phyloP scores from a whole-genome alignment of 345 rosid species.

The Gossypium herbaceum region DNA sequence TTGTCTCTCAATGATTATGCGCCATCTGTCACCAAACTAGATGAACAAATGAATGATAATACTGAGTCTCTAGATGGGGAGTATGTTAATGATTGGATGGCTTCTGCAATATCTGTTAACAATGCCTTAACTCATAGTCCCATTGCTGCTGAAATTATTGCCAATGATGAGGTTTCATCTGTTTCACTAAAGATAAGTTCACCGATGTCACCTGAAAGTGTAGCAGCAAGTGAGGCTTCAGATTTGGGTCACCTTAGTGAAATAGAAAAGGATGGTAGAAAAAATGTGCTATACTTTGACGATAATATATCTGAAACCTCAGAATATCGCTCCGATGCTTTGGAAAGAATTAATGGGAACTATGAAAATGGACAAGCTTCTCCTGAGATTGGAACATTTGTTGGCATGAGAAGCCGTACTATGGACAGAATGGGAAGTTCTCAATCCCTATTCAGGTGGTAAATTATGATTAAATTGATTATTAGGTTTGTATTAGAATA shows the following conservation, averaged over 20 bases:
- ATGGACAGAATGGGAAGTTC: conserved; percentile 69
- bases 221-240: conserved; percentile 61
- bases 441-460: conserved; percentile 76
- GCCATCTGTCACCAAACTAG: conserved; percentile 38
- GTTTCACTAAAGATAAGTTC: conserved; percentile 44
- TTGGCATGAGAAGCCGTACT: conserved; percentile 34
- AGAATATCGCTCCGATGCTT: conserved; percentile 51
- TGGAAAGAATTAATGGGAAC: conserved; percentile 45
- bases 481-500: neutral
- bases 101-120: conserved; percentile 76
- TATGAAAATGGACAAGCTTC: conserved; percentile 57
- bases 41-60: conserved; percentile 37
- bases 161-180: conserved; percentile 55
- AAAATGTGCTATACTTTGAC: conserved; percentile 42
- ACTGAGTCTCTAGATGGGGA: conserved; percentile 34
- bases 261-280: conserved; percentile 51
- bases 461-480: conserved; percentile 8
- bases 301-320: conserved; percentile 66
- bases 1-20: conserved; percentile 45
- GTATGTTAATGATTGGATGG: conserved; percentile 59
- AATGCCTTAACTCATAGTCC: conserved; percentile 69
- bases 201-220: conserved; percentile 63
- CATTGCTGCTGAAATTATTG: conserved; percentile 70
- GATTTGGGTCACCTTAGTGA: conserved; percentile 59
- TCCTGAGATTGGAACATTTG: conserved; percentile 50